These are phyloP conservation scores for Leccinum disarticulatum DNA, from an alignment of 768 basidiomycete genomes.

Conservation along the genomic window DNA sequence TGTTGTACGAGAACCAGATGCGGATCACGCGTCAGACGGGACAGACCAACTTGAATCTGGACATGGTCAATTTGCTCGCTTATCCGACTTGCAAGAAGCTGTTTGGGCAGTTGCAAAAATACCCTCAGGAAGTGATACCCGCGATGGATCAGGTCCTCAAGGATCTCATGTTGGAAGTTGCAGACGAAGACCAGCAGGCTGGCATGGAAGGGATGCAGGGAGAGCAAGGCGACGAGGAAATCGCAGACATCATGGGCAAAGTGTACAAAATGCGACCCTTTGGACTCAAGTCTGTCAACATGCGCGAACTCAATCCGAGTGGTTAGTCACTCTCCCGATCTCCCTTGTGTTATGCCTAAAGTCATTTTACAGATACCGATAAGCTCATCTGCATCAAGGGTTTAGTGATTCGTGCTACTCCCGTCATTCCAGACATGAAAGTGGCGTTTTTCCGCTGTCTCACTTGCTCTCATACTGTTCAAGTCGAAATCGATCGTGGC, in stretches of 20 bases:
- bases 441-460: slow-evolving; percentile 97
- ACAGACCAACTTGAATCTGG: slow-evolving; percentile 92
- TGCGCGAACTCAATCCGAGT: slow-evolving; percentile 92
- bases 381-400: slow-evolving; percentile 96
- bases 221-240: slow-evolving; percentile 75
- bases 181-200: slow-evolving; percentile 74
- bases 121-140: slow-evolving; percentile 96
- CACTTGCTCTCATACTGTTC: slow-evolving; percentile 94
- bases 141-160: slow-evolving; percentile 97
- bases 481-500: slow-evolving; percentile 96
- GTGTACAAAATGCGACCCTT: slow-evolving; percentile 95
- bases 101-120: slow-evolving; percentile 80
- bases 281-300: slow-evolving; percentile 80
- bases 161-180: slow-evolving; percentile 86
- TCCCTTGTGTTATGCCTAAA: not conserved
- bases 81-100: slow-evolving; percentile 86
- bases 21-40: slow-evolving; percentile 86
- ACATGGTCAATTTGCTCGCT: slow-evolving; percentile 80
- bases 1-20: slow-evolving; percentile 79
- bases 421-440: slow-evolving; percentile 99
- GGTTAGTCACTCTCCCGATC: slow-evolving; percentile 46
- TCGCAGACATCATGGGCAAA: slow-evolving; percentile 81
- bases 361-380: slow-evolving; percentile 76
- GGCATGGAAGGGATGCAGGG: slow-evolving; percentile 77
- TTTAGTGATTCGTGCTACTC: slow-evolving; percentile 94